Base-by-base conservation (phyloP, 23 red algal species). In the Chondrus crispus region DNA sequence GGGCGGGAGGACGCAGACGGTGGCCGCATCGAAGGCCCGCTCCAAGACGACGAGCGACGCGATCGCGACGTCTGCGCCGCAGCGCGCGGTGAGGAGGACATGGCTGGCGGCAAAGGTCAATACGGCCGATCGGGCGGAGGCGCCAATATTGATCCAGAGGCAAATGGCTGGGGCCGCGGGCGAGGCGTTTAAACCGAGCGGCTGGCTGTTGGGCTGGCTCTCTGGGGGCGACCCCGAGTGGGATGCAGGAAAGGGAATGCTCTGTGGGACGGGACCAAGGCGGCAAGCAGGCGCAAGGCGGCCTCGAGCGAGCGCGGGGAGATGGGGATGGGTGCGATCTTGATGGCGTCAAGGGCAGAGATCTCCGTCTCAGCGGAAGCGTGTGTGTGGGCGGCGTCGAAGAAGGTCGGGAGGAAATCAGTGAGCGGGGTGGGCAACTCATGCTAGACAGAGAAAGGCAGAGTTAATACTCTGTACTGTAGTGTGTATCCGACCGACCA, bases 131-230 rank as follows among this genome's bases (percentile, higher is more conserved):
- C 72, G 87, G 2, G 72, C 69, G 42, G 28, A 51, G 7, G 40
- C n/a, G 26, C 87, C 74, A 16, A 90, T 44, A 12, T 45, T 80
- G 29, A 74, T 35, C 87, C 87, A 90, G 26, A 90, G 87, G 30
- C 52, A 63, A 38, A 68, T 48, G 53, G 73, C 87, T 24, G 54
- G 18, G 42, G 18, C 19, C 19, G 47, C 18, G 53, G 28, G 41
- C 4, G 43, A n/a, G 2, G 18, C 9, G 2, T 9, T 24, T n/a
- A 71, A 20, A 7, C 33, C 11, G 24, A 45, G 28, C 39, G 10
- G 5, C 32, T 20, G 26, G n/a, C 16, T 62, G 22, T 24, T 39
- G 18, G 36, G 35, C 1, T 57, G 87, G 26, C 49, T 20, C 0
- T 58, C 3, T 11, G 87, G 5, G 46, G 12, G 26, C 13, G 14